These are phyloP conservation scores for Trichoderma cornu-damae DNA, from an alignment of 2,329 filamentous ascomycete genomes.

Conservation along the genomic window DNA sequence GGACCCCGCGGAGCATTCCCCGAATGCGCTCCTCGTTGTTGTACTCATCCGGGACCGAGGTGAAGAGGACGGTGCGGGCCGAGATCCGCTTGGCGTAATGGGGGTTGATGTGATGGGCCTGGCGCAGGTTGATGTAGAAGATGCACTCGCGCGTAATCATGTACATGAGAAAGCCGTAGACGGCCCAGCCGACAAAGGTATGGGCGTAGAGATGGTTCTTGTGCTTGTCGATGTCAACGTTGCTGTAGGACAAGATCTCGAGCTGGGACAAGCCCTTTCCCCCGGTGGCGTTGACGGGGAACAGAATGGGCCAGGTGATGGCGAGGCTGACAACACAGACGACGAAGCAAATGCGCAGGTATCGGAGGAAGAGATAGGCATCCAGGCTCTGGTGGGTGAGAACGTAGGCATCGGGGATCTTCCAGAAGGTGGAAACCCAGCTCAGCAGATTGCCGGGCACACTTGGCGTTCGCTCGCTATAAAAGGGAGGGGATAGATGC, in stretches of 20 bases:
- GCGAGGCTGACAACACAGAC: constrained; percentile 75
- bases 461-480: constrained; percentile 51
- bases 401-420: constrained; percentile 67
- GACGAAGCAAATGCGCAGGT: constrained; percentile 68
- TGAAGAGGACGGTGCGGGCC: constrained; percentile 87
- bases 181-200: constrained; percentile 72
- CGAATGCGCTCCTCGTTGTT: constrained; percentile 68
- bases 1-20: constrained; percentile 73
- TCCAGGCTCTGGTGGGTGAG: constrained; percentile 86
- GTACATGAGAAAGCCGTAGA: constrained; percentile 83
- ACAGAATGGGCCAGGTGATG: constrained; percentile 82
- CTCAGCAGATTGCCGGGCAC: constrained; percentile 54
- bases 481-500: no score
- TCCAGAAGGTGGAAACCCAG: constrained; percentile 60
- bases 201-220: constrained; percentile 73
- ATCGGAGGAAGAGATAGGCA: constrained; percentile 81
- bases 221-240: constrained; percentile 46
- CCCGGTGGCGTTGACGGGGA: constrained; percentile 79
- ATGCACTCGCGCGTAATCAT: constrained; percentile 85
- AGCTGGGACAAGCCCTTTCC: constrained; percentile 61
- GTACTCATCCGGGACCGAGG: constrained; percentile 73
- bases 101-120: constrained; percentile 86
- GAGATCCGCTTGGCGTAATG: constrained; percentile 80
- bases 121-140: constrained; percentile 88
- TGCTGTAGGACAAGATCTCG: constrained; percentile 38